Conservation (phyloP, 192 early-diverging fungal species). For the Thamnidium elegans region DNA sequence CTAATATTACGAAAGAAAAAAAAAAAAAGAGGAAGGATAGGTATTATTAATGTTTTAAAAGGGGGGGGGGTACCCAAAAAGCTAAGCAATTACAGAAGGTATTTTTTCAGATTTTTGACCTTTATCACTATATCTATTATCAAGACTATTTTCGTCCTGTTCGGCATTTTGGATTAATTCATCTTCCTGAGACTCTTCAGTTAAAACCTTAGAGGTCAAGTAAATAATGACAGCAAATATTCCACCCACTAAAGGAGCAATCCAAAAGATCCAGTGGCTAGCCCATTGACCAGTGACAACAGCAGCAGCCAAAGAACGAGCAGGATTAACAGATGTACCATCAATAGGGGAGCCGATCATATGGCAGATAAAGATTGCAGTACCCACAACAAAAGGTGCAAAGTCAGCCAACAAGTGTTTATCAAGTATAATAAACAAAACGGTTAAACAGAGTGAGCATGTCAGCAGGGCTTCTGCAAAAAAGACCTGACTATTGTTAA, state of each 20-base stretch:
- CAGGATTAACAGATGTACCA: conserved; percentile 64
- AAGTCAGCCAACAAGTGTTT: conserved; percentile 9
- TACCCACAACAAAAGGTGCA: conserved; percentile 15
- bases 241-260: conserved; percentile 48
- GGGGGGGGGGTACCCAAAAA: too few relatives aligned
- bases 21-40: too few relatives aligned
- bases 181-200: too few relatives aligned
- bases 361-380: conserved; percentile 18
- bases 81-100: too few relatives aligned
- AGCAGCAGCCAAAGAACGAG: conserved; percentile 59
- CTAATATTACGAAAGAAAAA: too few relatives aligned
- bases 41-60: too few relatives aligned
- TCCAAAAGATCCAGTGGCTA: conserved; percentile 67
- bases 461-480: conserved; percentile 21
- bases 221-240: conserved; percentile 34
- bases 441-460: conserved; percentile 2
- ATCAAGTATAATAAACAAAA: conserved; percentile 25
- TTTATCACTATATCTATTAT: too few relatives aligned
- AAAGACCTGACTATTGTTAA: conserved; percentile 12
- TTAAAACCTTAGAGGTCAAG: conserved; percentile 2
- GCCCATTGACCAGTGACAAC: conserved; percentile 43
- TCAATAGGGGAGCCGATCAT: conserved; percentile 26
- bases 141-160: too few relatives aligned
- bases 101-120: too few relatives aligned
- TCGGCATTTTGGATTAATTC: too few relatives aligned